Percentiles rank a stretch among this genome's conserved stretches.
These are phyloP conservation scores for Sporisorium exsertum DNA, from an alignment of 1,284 basidiomycete genomes.

Conservation along the genomic window DNA sequence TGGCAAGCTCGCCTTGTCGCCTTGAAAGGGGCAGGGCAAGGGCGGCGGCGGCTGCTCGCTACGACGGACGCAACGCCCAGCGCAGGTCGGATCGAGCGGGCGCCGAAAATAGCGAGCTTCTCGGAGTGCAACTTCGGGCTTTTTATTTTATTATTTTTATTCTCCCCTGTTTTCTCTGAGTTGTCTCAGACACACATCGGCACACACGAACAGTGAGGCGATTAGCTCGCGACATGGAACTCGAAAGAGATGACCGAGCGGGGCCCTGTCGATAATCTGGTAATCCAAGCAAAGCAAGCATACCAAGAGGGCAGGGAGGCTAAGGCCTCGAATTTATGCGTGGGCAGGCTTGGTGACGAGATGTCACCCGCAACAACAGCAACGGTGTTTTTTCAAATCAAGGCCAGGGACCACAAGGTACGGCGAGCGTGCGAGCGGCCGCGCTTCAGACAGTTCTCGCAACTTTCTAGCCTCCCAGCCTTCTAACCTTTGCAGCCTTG, in stretches of 20 bases:
- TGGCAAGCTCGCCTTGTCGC: too few species aligned
- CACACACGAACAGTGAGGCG: neutral
- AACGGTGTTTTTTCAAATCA: neutral
- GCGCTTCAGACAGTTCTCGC: neutral
- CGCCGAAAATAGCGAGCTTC: slow-evolving; percentile 7
- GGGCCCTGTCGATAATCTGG: neutral
- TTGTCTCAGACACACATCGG: neutral
- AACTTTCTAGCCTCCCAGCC: neutral
- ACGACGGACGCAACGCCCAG: slow-evolving; percentile 4
- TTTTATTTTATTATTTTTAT: neutral
- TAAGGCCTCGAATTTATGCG: neutral
- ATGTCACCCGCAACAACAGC: neutral
- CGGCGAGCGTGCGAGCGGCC: too few species aligned
- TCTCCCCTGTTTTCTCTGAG: neutral
- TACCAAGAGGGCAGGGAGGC: too few species aligned
- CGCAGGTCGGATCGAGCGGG: slow-evolving; percentile 6
- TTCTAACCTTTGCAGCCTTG: neutral
- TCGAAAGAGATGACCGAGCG: neutral
- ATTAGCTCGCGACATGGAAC: neutral
- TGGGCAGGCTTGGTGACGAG: neutral
- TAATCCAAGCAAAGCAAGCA: neutral
- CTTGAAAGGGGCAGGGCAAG: too few species aligned
- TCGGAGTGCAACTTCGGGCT: neutral
- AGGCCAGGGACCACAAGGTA: neutral
- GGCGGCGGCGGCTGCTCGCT: neutral